phyloP scores from a whole-genome alignment of 805 yeast species.

The Brettanomyces anomalus region DNA sequence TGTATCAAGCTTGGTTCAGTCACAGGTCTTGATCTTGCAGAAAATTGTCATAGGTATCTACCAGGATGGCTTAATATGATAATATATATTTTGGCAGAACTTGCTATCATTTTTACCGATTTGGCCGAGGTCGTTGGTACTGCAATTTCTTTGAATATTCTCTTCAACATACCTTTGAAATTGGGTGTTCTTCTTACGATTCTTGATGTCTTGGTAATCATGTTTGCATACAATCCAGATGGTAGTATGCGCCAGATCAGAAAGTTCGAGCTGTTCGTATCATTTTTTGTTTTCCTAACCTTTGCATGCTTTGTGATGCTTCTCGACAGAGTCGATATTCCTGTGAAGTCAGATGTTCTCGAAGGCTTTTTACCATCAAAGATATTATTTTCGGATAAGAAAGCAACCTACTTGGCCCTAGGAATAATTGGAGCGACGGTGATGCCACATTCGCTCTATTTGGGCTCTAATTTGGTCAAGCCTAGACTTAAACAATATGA shows the following conservation, averaged over 20 bases:
- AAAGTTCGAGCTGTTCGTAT: slow-evolving; percentile 68
- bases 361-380: slow-evolving; percentile 64
- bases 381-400: slow-evolving; percentile 43
- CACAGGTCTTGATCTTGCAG: slow-evolving; percentile 82
- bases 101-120: slow-evolving; percentile 88
- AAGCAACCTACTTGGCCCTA: slow-evolving; percentile 66
- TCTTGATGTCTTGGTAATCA: slow-evolving; percentile 68
- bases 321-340: slow-evolving; percentile 48
- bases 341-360: slow-evolving; percentile 41
- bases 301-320: slow-evolving; percentile 70
- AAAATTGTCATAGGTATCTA: slow-evolving; percentile 66
- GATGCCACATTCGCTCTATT: slow-evolving; percentile 84
- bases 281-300: slow-evolving; percentile 61
- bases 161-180: slow-evolving; percentile 64
- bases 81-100: slow-evolving; percentile 66
- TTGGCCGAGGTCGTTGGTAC: slow-evolving; percentile 93
- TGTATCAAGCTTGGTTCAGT: slow-evolving; percentile 84
- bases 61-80: slow-evolving; percentile 57
- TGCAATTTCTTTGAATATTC: slow-evolving; percentile 73
- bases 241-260: slow-evolving; percentile 71
- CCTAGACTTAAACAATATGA: slow-evolving; percentile 76
- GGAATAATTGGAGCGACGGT: slow-evolving; percentile 92
- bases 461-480: slow-evolving; percentile 84
- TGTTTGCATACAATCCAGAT: slow-evolving; percentile 70
- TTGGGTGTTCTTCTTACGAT: slow-evolving; percentile 75